phyloP scores from a whole-genome alignment of 805 yeast species.

The Nakazawaea sp. region DNA sequence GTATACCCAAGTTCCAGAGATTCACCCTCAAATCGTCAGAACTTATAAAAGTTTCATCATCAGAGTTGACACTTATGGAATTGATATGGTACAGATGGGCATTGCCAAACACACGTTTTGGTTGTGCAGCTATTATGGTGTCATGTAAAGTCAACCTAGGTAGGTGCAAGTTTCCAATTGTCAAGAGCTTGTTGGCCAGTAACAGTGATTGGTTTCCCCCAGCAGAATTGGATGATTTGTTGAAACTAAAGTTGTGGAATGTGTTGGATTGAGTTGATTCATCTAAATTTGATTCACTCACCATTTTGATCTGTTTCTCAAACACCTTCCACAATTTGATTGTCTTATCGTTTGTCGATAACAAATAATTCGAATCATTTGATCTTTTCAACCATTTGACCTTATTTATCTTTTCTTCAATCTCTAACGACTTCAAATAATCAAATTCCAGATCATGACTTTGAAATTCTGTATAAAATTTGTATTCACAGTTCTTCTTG shows the following conservation, averaged over 20 bases:
- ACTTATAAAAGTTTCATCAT: conserved; percentile 89
- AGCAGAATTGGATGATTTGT: background rate
- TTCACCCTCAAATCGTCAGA: conserved; percentile 94
- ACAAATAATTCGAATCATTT: conserved; percentile 82
- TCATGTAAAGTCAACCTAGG: conserved; percentile 93
- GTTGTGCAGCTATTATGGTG: conserved; percentile 90
- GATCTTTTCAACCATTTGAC: conserved; percentile 92
- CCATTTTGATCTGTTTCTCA: conserved; percentile 88
- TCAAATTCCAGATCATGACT: conserved; percentile 98
- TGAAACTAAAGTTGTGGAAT: conserved; percentile 6
- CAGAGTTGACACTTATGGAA: conserved; percentile 89
- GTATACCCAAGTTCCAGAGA: conserved; percentile 89
- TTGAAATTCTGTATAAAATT: conserved; percentile 95
- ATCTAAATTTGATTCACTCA: conserved; percentile 80
- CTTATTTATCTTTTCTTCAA: conserved; percentile 96
- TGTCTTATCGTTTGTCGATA: conserved; percentile 96
- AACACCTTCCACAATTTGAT: conserved; percentile 95
- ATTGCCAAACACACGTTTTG: conserved; percentile 84
- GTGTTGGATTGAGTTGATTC: conserved; percentile 1
- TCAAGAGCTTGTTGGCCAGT: conserved; percentile 17
- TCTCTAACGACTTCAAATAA: conserved; percentile 89
- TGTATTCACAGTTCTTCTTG: conserved; percentile 82
- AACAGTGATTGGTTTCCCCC: background rate
- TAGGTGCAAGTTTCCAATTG: conserved; percentile 49
- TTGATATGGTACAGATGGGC: conserved; percentile 98